These are phyloP conservation scores for Rugosomyces carneus DNA, from an alignment of 1,284 basidiomycete genomes.

Conservation along the genomic window DNA sequence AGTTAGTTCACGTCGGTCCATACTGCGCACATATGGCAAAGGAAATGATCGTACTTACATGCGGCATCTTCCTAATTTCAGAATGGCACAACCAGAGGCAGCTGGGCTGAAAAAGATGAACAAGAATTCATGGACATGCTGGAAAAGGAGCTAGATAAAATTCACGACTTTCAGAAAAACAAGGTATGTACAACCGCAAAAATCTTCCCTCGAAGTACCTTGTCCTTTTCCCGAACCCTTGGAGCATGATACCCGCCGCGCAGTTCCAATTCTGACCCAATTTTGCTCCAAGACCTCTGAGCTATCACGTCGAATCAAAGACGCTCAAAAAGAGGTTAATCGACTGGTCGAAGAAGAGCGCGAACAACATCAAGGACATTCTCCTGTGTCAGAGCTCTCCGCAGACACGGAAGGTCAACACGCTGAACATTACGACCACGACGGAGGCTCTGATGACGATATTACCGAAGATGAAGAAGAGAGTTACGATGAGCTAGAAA, in stretches of 20 bases:
- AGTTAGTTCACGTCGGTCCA: constrained; percentile 28
- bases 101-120: constrained; percentile 80
- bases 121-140: constrained; percentile 74
- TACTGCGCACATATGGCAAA: neutral
- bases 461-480: constrained; percentile 50
- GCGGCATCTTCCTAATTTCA: constrained; percentile 21
- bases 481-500: constrained; percentile 78
- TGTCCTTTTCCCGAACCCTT: constrained; percentile 4
- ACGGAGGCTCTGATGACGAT: constrained; percentile 72
- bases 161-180: constrained; percentile 89
- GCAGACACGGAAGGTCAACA: constrained; percentile 56
- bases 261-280: neutral
- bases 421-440: constrained; percentile 44
- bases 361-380: constrained; percentile 18
- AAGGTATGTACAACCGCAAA: constrained; percentile 52
- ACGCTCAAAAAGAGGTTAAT: constrained; percentile 77
- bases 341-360: constrained; percentile 64
- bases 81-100: constrained; percentile 51
- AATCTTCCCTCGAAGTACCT: neutral
- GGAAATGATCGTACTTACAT: neutral
- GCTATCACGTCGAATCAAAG: constrained; percentile 72
- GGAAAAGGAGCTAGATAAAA: constrained; percentile 89
- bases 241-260: neutral
- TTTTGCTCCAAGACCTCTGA: constrained; percentile 64
- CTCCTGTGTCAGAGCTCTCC: constrained; percentile 14